Base-by-base conservation (phyloP, 495 filamentous ascomycete genomes). In the Podospora didyma region DNA sequence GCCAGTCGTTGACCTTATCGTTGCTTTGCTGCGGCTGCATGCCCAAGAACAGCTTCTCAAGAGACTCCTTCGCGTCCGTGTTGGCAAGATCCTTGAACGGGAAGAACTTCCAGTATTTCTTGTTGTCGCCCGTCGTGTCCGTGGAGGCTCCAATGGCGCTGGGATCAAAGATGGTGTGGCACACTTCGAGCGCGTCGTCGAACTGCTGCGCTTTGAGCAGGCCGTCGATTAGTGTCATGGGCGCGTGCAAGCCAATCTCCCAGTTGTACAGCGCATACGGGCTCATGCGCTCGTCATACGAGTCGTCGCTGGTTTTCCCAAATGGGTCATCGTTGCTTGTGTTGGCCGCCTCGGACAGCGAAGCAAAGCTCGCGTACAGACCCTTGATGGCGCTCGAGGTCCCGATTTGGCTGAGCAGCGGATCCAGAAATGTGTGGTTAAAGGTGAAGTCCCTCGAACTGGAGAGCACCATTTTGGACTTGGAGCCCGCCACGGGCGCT, bases 91-190 rank as follows among this genome's bases (percentile, higher is more conserved):
- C n/a, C 35, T 24, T 6, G 59, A 69, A 69, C 6, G 67, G 66
- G 9, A 49, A 34, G 41, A 62, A 69, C 16, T 44, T 10, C 66
- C 66, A 69, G 35, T 24, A 45, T 44, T 20, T 28, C 4, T 14
- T 52, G 19, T 42, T 39, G 26, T 35, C 22, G 22, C 26, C 37
- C 20, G n/a, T n/a, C n/a, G n/a, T n/a, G n/a, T n/a, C n/a, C n/a
- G n/a, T n/a, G n/a, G n/a, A n/a, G n/a, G n/a, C n/a, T n/a, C 54
- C 55, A 10, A 37, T 45, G 19, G 51, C 53, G 21, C 14, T 54
- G 2, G 71, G 72, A 52, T 75, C 58, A 54, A 74, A 73, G n/a
- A 72, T 53, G 23, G 39, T 57, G 19, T 60, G 66, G 45, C 42
- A 46, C 19, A 65, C 26, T 20, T 66, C 48, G 2, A 70, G 60